phyloP scores from a whole-genome alignment of 768 basidiomycete genomes.

The Dioszegia hungarica region DNA sequence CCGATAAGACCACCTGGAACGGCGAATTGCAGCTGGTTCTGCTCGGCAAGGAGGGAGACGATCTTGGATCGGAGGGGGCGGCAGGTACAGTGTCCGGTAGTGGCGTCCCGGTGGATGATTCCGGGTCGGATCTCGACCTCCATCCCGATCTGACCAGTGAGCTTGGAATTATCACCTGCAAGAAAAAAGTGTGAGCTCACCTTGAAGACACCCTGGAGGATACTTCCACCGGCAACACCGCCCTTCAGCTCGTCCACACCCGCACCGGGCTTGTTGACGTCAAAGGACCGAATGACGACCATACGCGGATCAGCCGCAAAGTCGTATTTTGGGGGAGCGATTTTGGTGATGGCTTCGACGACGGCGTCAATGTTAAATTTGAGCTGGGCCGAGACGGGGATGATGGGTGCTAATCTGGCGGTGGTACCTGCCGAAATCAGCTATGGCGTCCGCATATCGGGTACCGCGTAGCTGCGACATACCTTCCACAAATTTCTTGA shows the following conservation, averaged over 20 bases:
- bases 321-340: conserved; percentile 89
- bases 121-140: conserved; percentile 97
- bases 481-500: conserved; percentile 93
- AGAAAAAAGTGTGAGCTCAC: too few species aligned
- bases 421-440: conserved; percentile 67
- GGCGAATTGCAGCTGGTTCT: conserved; percentile 86
- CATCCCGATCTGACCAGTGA: conserved; percentile 58
- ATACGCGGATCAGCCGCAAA: conserved; percentile 86
- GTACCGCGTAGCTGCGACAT: conserved; percentile 15
- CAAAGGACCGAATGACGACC: conserved; percentile 98
- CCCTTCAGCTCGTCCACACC: conserved; percentile 96
- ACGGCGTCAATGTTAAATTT: conserved; percentile 99
- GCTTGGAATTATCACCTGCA: too few species aligned
- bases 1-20: conserved; percentile 97
- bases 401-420: conserved; percentile 93
- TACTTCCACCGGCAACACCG: conserved; percentile 95
- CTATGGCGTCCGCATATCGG: not conserved
- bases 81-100: conserved; percentile 78
- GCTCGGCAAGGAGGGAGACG: conserved; percentile 89
- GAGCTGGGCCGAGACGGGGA: conserved; percentile 96
- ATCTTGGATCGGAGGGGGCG: conserved; percentile 89
- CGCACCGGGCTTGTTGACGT: conserved; percentile 98
- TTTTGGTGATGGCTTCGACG: conserved; percentile 95
- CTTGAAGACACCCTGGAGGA: conserved; percentile 82
- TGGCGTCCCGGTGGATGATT: conserved; percentile 86